Evolutionary conservation across 2,329 filamentous ascomycete species (phyloP).

Genomic region (Cytospora mali): DNA sequence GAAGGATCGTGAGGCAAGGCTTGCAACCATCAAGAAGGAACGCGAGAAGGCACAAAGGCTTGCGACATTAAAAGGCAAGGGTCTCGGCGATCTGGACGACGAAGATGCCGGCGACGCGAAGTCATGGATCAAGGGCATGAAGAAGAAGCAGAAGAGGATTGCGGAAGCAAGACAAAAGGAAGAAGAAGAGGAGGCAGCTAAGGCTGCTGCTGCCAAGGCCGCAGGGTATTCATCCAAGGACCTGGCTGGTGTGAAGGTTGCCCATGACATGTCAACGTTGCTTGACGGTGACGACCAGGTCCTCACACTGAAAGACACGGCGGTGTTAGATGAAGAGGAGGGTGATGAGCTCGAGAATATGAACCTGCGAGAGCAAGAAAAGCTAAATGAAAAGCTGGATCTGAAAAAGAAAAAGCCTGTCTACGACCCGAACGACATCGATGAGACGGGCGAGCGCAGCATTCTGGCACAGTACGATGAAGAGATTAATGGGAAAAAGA

Average conservation of each 20-base stretch:
- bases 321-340: conserved; percentile 80
- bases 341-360: conserved; percentile 88
- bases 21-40: conserved; percentile 83
- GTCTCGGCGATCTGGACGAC: conserved; percentile 75
- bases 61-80: conserved; percentile 76
- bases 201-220: conserved; percentile 64
- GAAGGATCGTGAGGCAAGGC: conserved; percentile 75
- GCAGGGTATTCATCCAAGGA: conserved; percentile 80
- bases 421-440: conserved; percentile 82
- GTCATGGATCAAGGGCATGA: conserved; percentile 84
- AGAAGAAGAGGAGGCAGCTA: conserved; percentile 77
- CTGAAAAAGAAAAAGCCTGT: conserved; percentile 87
- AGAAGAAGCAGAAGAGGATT: conserved; percentile 93
- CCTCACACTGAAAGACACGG: conserved; percentile 90
- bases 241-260: conserved; percentile 87
- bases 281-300: conserved; percentile 85
- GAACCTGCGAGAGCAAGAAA: conserved; percentile 71
- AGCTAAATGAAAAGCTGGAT: conserved; percentile 74
- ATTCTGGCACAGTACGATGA: conserved; percentile 94
- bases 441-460: conserved; percentile 63
- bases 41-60: conserved; percentile 80
- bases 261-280: conserved; percentile 81
- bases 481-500: conserved; percentile 88
- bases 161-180: conserved; percentile 72
- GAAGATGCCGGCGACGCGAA: conserved; percentile 73